These are phyloP conservation scores for Penicillium sp. DNA, from an alignment of 2,329 filamentous ascomycete genomes.

Conservation along the genomic window DNA sequence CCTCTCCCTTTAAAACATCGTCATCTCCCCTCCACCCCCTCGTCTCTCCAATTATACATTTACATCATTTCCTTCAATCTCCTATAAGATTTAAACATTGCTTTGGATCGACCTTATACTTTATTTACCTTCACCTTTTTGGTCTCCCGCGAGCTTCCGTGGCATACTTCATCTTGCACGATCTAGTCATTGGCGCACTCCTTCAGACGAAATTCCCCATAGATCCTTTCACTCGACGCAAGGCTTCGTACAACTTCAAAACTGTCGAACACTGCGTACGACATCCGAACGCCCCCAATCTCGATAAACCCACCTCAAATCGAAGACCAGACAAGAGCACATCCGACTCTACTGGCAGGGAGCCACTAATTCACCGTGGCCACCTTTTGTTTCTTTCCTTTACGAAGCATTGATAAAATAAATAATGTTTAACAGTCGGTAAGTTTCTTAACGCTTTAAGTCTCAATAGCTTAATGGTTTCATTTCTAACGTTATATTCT, in stretches of 20 bases:
- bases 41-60: constrained; percentile 17
- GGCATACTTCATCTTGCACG: constrained; percentile 8
- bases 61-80: constrained; percentile 4
- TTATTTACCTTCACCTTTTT: constrained; percentile 14
- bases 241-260: not conserved
- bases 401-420: not conserved
- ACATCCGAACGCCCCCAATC: not conserved
- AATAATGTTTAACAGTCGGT: constrained; percentile 51
- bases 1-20: constrained; percentile 16
- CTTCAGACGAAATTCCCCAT: not conserved
- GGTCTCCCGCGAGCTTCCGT: constrained; percentile 10
- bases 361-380: not conserved
- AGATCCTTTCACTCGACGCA: not conserved
- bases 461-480: not conserved
- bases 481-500: not conserved
- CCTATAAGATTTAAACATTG: constrained; percentile 8
- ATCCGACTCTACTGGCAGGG: not conserved
- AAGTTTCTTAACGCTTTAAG: constrained; percentile 22
- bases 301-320: not conserved
- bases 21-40: constrained; percentile 24
- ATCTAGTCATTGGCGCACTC: not conserved
- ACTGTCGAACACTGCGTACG: not conserved
- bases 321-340: not conserved
- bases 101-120: not conserved
- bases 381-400: not conserved